Conservation (phyloP, 441 rosid genomes). For the Eruca vesicaria region DNA sequence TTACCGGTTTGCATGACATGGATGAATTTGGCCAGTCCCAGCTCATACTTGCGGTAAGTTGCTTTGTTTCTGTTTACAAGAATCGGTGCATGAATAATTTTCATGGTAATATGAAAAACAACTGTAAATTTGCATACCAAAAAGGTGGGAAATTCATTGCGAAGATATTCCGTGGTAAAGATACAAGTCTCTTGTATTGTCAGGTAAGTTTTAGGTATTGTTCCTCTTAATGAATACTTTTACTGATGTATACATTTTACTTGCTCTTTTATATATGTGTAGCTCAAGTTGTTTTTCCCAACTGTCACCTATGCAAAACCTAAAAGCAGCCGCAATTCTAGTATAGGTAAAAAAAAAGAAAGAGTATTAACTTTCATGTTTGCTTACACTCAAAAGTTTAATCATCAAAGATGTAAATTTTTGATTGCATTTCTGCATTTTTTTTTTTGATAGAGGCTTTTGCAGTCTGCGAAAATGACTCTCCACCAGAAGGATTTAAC, state of each 20-base stretch:
- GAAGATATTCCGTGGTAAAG: conserved; percentile 97
- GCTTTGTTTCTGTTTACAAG: not conserved
- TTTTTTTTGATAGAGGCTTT: conserved; percentile 66
- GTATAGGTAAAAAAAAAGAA: conserved; percentile 98
- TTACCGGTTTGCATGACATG: conserved; percentile 98
- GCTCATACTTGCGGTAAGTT: conserved; percentile 89
- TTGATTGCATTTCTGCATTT: conserved; percentile 15
- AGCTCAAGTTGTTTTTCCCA: conserved; percentile 93
- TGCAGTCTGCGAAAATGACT: conserved; percentile 93
- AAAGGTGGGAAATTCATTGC: conserved; percentile 92
- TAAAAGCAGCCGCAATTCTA: conserved; percentile 98
- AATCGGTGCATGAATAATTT: too few species aligned
- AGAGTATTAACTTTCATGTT: conserved; percentile 12
- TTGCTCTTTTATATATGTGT: conserved; percentile 37
- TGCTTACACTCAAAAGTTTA: conserved; percentile 22
- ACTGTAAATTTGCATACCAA: too few species aligned
- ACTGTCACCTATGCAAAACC: conserved; percentile 94
- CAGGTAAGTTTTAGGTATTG: conserved; percentile 66
- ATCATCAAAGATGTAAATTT: conserved; percentile 11
- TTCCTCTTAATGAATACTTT: conserved; percentile 4
- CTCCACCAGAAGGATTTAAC: conserved; percentile 87
- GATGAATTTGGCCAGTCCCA: conserved; percentile 99
- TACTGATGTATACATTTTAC: conserved; percentile 7
- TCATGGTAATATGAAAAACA: too few species aligned
- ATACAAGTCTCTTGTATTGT: conserved; percentile 91